Evolutionary conservation across 2,329 filamentous ascomycete genomes (phyloP), one percentile per base, ranked within the genome.

Genomic region (Monosporascus sp.): DNA sequence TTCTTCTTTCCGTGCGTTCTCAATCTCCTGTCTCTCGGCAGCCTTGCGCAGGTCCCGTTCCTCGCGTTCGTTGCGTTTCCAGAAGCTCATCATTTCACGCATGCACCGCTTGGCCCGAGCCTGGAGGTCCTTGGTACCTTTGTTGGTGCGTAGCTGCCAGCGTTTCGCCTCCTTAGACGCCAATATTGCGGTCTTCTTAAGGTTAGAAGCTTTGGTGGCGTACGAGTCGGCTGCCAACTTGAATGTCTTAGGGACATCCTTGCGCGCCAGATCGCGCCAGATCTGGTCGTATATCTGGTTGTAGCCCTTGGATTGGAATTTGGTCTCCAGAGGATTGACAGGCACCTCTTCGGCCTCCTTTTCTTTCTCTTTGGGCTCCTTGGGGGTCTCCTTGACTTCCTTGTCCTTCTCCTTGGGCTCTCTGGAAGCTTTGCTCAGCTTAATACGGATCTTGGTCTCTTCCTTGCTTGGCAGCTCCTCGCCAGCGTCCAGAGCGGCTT

Each of bases 81-180:
- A 99, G 80, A 97, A 99, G 53, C 89, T 85, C 82, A 97, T 94
- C 94, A 99, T 99, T 73, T 99, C 94, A 68, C 94, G 85, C 94
- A 99, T 99, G 55, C 93, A 93, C 61, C 94, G 88, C 79, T 99
- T 99, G 54, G 94, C 94, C 47, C 94, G 85, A 43, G 94, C 94
- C 69, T 97, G 94, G 4, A 96, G 89, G 70, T 99, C 94, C 71
- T 99, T 99, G 70, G 89, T 94, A 67, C 92, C 95, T 80, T 99
- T 97, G 77, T 99, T 99, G 51, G 94, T 99, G 43, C 91, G 88
- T 55, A 95, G 83, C 71, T 99, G 95, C 94, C 94, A 99, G 65
- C 95, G 82, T 66, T 95, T 91, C 51, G 94, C 93, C 73, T 99
- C 94, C 69, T 99, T 99, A 56, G 93, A 95, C 7, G 94, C 94